Percentiles rank a stretch among this genome's conserved stretches.
These are phyloP conservation scores for Westerdykella aurantiaca DNA, from an alignment of 2,329 filamentous ascomycete species.

Conservation along the genomic window DNA sequence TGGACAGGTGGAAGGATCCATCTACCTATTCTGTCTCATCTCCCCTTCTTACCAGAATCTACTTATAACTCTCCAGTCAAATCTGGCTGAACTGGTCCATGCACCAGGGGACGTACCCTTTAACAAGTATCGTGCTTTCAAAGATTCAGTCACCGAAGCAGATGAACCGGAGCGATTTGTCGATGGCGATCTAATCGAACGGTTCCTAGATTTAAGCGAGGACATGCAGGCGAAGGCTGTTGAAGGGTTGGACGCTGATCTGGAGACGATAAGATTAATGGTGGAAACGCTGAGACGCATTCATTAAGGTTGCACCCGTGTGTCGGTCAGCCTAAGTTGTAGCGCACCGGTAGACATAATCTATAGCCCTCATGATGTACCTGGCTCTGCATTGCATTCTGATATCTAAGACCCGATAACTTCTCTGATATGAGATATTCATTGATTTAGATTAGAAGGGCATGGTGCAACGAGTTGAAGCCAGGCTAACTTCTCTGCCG, in stretches of 20 bases:
- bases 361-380: no score
- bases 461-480: no score
- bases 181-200: slow-evolving; percentile 85
- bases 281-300: slow-evolving; percentile 52
- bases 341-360: no score
- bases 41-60: slow-evolving; percentile 66
- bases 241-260: slow-evolving; percentile 49
- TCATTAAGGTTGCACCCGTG: slow-evolving; percentile 15
- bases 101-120: slow-evolving; percentile 72
- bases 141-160: slow-evolving; percentile 62
- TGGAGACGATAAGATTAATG: slow-evolving; percentile 55
- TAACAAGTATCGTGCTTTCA: slow-evolving; percentile 73
- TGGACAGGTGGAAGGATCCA: slow-evolving; percentile 74
- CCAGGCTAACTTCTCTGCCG: no score
- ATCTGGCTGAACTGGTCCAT: slow-evolving; percentile 60
- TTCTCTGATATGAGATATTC: no score
- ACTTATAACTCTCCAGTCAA: slow-evolving; percentile 72
- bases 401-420: no score
- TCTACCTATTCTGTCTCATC: slow-evolving; percentile 85
- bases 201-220: slow-evolving; percentile 68
- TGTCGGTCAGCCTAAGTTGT: no score
- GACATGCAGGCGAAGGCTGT: slow-evolving; percentile 51
- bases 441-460: no score
- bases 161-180: slow-evolving; percentile 81
- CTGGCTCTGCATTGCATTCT: no score